These are phyloP conservation scores for Solioccasus polychromus DNA, from an alignment of 768 basidiomycete species.

Conservation along the genomic window DNA sequence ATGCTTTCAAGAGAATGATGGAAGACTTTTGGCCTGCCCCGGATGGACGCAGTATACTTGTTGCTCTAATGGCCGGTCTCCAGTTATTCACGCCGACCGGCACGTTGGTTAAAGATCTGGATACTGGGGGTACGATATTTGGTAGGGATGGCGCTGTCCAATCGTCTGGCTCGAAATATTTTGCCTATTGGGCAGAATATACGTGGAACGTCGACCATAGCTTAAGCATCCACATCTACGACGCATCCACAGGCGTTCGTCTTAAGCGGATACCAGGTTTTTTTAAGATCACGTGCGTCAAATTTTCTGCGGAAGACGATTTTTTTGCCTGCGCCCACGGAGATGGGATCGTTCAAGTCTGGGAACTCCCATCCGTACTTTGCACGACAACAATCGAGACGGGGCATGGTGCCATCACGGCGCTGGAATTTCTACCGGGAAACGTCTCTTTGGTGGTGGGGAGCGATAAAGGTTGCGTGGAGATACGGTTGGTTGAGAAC, in stretches of 20 bases:
- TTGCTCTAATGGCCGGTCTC: slow-evolving; percentile 10
- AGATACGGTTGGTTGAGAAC: slow-evolving; percentile 14
- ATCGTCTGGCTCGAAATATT: slow-evolving; percentile 17
- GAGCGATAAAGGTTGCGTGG: slow-evolving; percentile 10
- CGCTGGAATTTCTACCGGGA: slow-evolving; percentile 14
- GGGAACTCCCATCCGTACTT: slow-evolving; percentile 12
- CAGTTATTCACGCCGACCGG: background rate
- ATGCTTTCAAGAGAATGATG: background rate
- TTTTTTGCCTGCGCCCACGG: slow-evolving; percentile 17
- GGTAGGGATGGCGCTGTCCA: background rate
- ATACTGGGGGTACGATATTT: slow-evolving; percentile 9
- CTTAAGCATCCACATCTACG: slow-evolving; percentile 18
- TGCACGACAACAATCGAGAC: slow-evolving; percentile 10
- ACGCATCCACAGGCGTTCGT: slow-evolving; percentile 12
- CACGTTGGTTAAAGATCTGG: slow-evolving; percentile 5
- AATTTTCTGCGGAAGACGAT: slow-evolving; percentile 14
- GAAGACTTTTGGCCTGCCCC: slow-evolving; percentile 8
- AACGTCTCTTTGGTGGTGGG: slow-evolving; percentile 6
- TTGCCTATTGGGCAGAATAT: slow-evolving; percentile 19
- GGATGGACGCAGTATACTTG: slow-evolving; percentile 12
- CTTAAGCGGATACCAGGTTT: slow-evolving; percentile 15
- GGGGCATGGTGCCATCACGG: slow-evolving; percentile 9
- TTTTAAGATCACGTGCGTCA: slow-evolving; percentile 9
- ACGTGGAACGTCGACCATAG: slow-evolving; percentile 13
- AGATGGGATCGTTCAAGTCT: slow-evolving; percentile 14